Base-by-base conservation (phyloP, 2,329 filamentous ascomycete genomes). In the Lecanosticta acicola region DNA sequence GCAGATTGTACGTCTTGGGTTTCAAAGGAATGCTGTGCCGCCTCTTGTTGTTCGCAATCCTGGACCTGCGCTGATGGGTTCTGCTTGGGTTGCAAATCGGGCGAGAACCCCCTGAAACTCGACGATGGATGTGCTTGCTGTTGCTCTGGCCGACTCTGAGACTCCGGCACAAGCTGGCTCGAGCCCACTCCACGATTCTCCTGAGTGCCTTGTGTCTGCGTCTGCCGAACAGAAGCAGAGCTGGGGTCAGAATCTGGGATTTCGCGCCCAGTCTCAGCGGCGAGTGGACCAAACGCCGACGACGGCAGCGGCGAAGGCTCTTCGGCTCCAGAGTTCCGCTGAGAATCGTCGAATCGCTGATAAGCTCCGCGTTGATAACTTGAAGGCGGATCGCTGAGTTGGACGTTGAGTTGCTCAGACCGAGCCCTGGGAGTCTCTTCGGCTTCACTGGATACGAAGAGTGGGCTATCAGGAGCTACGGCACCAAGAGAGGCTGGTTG, bases 351-450 rank as follows among this genome's bases (percentile, higher is more conserved):
- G 19, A 26, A n/a, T 14, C n/a, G 49, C 43, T 59, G 45, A 39
- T 61, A 61, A 2, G 42, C 50, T 2, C 58, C 59, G 18, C 48
- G 49, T 3, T 36, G 36, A 40, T 51, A 62, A 46, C 61, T 63
- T 3, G 59, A 60, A 3, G 59, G 58, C 3, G 59, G 59, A 32
- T 53, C 47, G 3, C 55, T 52, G 7, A 47, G 29, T 19, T 56
- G 53, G 13, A 58, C 52, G 14, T 49, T 19, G 18, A 36, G 16
- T 16, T 4, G 5, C 17, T 34, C 13, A 34, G 32, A 13, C 13
- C 17, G 32, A 13, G n/a, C 13, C 13, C 17, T 43, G 9, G 46
- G 35, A 11, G 34, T 16, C 4, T 14, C 32, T 14, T 13, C 13
- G 14, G 21, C 16, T 7, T 34, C 32, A 3, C 16, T 36, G 4